phyloP scores from a whole-genome alignment of 148 eudicot genomes.

The Camellia lanceoleosa region DNA sequence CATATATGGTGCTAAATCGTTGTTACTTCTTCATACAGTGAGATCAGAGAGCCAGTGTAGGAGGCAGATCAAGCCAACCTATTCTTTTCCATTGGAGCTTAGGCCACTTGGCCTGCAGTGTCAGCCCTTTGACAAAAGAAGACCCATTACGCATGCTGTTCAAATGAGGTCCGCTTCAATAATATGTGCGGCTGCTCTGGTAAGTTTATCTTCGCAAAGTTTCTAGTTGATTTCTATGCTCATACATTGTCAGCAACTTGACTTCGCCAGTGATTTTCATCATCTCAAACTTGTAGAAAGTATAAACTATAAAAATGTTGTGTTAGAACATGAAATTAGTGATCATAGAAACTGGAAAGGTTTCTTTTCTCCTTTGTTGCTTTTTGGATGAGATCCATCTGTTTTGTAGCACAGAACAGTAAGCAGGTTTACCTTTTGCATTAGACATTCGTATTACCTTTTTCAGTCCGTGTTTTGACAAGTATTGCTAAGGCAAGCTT shows the following conservation, averaged over 20 bases:
- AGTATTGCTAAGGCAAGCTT: not conserved
- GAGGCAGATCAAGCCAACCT: constrained; percentile 13
- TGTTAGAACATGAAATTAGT: not conserved
- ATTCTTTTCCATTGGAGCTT: constrained; percentile 14
- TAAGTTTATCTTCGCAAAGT: constrained; percentile 16
- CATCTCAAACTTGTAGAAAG: not conserved
- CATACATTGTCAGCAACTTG: constrained; percentile 8
- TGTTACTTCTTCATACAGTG: constrained; percentile 8
- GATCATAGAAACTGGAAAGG: not conserved
- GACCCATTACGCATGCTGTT: not conserved
- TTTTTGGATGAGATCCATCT: not conserved
- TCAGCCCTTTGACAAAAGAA: constrained; percentile 14
- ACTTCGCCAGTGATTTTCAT: not conserved
- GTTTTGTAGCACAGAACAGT: not conserved
- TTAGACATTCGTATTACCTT: not conserved
- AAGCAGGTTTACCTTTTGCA: not conserved
- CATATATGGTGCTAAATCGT: not conserved
- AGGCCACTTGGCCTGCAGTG: constrained; percentile 17
- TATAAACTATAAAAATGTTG: not conserved
- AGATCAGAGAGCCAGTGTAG: constrained; percentile 3
- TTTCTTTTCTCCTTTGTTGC: not conserved
- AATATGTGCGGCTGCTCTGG: constrained; percentile 44
- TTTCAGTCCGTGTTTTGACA: not conserved
- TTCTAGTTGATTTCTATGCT: not conserved
- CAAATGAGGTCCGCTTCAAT: constrained; percentile 21